Conservation (phyloP, 768 basidiomycete species). For the Solioccasus polychromus region DNA sequence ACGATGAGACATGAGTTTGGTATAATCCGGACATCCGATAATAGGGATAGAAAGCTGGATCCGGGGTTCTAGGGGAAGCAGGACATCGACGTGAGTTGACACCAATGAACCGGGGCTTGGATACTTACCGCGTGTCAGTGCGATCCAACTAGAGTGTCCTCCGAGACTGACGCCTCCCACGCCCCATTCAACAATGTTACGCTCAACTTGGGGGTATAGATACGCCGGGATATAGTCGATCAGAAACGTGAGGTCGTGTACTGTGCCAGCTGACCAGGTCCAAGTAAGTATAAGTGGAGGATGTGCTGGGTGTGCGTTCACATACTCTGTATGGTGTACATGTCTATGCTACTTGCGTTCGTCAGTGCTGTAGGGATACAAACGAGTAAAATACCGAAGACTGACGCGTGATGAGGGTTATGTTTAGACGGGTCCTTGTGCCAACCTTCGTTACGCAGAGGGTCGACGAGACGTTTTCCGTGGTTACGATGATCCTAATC, state of each 20-base stretch:
- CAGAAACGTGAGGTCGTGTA: conserved; percentile 72
- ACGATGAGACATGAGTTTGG: conserved; percentile 53
- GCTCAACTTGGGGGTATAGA: conserved; percentile 67
- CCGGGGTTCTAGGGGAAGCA: conserved; percentile 38
- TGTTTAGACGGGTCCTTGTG: conserved; percentile 17
- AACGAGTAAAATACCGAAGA: not conserved
- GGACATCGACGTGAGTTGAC: not conserved
- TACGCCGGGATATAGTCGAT: conserved; percentile 77
- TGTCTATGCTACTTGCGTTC: conserved; percentile 21
- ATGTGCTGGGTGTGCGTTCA: not conserved
- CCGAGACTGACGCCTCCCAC: conserved; percentile 78
- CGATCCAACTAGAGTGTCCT: conserved; percentile 81
- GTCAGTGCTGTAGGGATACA: conserved; percentile 1
- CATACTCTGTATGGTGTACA: conserved; percentile 33
- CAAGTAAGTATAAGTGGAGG: conserved; percentile 2
- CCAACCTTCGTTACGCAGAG: conserved; percentile 25
- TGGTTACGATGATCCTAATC: conserved; percentile 33
- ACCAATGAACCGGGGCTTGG: not conserved
- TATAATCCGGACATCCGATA: conserved; percentile 73
- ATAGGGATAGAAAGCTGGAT: conserved; percentile 47
- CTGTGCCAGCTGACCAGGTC: conserved; percentile 48
- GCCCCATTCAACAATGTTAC: conserved; percentile 63
- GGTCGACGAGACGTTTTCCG: conserved; percentile 25
- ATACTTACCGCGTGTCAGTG: conserved; percentile 45
- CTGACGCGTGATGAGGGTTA: conserved; percentile 31